These are phyloP conservation scores for Lippia alba DNA, from an alignment of 305 asterid genomes.

Conservation along the genomic window DNA sequence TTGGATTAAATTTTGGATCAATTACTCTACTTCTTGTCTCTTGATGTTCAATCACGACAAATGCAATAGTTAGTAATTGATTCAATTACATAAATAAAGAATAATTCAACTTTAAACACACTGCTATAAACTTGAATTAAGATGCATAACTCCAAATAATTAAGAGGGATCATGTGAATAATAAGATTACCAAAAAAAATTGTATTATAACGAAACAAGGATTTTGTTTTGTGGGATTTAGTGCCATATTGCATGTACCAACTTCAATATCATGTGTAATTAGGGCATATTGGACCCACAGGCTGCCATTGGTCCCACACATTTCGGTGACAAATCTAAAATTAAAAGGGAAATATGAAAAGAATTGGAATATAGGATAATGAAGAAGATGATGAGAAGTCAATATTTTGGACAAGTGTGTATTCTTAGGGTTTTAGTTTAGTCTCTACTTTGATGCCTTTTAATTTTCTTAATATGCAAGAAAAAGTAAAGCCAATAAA, in stretches of 20 bases:
- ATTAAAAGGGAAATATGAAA: conserved; percentile 37
- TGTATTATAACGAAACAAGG: conserved; percentile 10
- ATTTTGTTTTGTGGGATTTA: conserved; percentile 32
- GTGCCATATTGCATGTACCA: conserved; percentile 43
- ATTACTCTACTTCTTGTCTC: too few species aligned
- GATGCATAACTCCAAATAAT: too few species aligned
- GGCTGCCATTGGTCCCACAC: conserved; percentile 35
- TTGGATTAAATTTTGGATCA: too few species aligned
- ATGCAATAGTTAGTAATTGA: too few species aligned
- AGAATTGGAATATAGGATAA: neutral
- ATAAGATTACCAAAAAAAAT: neutral
- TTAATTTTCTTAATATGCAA: conserved; percentile 44
- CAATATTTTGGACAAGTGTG: conserved; percentile 38
- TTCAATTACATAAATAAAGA: too few species aligned
- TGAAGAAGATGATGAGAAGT: conserved; percentile 18
- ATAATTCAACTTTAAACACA: too few species aligned
- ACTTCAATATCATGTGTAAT: conserved; percentile 39
- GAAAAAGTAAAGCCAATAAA: conserved; percentile 37
- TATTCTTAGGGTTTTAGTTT: conserved; percentile 26
- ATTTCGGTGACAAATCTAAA: conserved; percentile 31
- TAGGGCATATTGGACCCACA: conserved; percentile 48
- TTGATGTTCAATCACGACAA: too few species aligned
- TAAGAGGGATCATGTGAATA: conserved; percentile 21
- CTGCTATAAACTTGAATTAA: too few species aligned
- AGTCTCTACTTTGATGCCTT: conserved; percentile 36